Base-by-base conservation (phyloP, 805 yeast genomes). In the Hanseniaspora mollemarum region DNA sequence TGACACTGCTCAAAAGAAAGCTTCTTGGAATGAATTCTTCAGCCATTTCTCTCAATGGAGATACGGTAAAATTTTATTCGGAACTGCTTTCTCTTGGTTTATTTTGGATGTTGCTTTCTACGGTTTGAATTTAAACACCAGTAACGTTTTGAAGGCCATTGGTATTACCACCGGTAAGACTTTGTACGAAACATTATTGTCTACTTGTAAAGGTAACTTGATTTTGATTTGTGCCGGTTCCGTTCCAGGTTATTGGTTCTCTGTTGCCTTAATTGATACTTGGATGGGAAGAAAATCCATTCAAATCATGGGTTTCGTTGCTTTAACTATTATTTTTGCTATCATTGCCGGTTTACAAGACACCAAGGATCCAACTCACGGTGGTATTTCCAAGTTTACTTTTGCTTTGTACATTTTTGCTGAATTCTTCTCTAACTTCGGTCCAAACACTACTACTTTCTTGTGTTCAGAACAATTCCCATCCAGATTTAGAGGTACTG, bases 161-260 rank as follows among this genome's bases (percentile, higher is more conserved):
- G 95, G 95, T 62, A 87, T 75, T 66, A 87, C 95, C 46, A 75
- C 82, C 38, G 74, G 79, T 29, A 64, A 69, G 21, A 83, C 84
- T 63, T 78, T 85, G 52, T 87, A 87, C 73, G 64, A 71, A 52
- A 73, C 78, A 42, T 70, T 87, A 56, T 81, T 80, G 72, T 77
- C 87, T 67, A 67, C 82, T 54, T 84, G 90, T 65, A 94, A 87
- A 53, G 96, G 96, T 79, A 87, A 87, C 70, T 75, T 87, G 73
- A 87, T 87, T 70, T 75, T 87, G 66, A 78, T 87, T 56, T 85
- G 94, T 76, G 96, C 96, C 52, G 96, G 96, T 74, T 76, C 92
- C 42, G 77, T 87, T 68, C 95, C 95, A 60, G 96, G 96, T 63
- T 87, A 87, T 71, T 87, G 95, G 95, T 71, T 74, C 54, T 65